Evolutionary conservation across 192 early-diverging fungal species (phyloP), one percentile per base, ranked within the genome.

Genomic region (Mortierella hygrophila): DNA sequence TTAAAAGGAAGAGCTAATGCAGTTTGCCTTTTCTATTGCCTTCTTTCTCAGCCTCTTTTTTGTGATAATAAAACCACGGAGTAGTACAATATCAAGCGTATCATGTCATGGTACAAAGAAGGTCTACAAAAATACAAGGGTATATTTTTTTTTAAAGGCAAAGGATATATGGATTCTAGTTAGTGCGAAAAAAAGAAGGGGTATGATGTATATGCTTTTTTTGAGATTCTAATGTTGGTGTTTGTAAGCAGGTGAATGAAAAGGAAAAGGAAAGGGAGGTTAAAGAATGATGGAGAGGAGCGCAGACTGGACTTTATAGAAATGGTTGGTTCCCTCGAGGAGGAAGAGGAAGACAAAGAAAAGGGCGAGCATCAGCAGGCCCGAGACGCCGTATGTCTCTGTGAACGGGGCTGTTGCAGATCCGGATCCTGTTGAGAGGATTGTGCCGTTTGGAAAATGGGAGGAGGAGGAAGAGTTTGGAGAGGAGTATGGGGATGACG

Each of bases 251-350:
- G 23, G 18, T 11, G 42, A 72, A n/a, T 13, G 70, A 47, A 35
- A 44, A 38, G 46, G 42, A 13, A 18, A 26, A 44, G 16, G 7
- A 74, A 18, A 74, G 6, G 47, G 49, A 20, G 18, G 20, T 80
- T 72, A 80, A 18, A 86, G 63, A 57, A 86, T 78, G 72, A 86
- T 81, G 32, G 84, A 86, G 23, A 81, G 71, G 7, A 86, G 49
- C 8, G 76, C 79, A 9, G 79, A 74, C 41, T 81, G 75, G 9
- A 86, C 42, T 29, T 70, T 73, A n/a, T 81, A 37, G 52, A 78
- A 52, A 5, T 86, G 79, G 76, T 73, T 73, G 0, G 79, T 77
- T 21, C 84, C 70, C 15, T 86, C 75, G 32, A 86, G 35, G 13
- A 86, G 57, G 26, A 74, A 78, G 11, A 81, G 54, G 47, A 80